Evolutionary conservation across 495 filamentous ascomycete genomes (phyloP), one percentile per base, ranked within the genome.

Genomic region (Hypoxylon trugodes): DNA sequence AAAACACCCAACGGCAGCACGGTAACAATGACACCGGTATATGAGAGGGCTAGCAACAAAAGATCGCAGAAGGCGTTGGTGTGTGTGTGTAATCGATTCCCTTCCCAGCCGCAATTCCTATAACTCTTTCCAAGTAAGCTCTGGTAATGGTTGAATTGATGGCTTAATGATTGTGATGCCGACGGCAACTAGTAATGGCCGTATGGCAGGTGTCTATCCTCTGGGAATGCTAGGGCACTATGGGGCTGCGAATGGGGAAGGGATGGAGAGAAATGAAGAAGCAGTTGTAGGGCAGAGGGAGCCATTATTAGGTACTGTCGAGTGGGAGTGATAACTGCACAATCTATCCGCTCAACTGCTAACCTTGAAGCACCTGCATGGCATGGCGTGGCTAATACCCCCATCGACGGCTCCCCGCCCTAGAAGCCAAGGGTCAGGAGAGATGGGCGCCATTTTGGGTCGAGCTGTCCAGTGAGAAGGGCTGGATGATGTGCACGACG

Each of bases 401-500:
- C 28, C 50, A 56, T 60, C 63, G 36, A 62, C 50, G 26, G 28
- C 69, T 53, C 61, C 69, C 69, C 68, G 56, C 65, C 49, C 59
- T 40, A 52, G 57, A 48, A 32, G 16, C 37, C 57, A 59, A 69
- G 66, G 66, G 45, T 61, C 33, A 59, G 41, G 24, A 61, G 52
- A 59, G 53, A 36, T 56, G 67, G 69, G 66, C 69, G 69, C 40
- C 63, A 68, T 70, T 67, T 65, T 43, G 50, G 60, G 53, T 37
- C 64, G 36, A 50, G 30, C 54, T 49, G 67, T 28, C 70, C 70
- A 72, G 60, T 72, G 54, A 68, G 61, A 51, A 66, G 45, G 58
- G 59, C 67, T 46, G 50, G 50, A 64, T 36, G 58, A 61, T 67
- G 70, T 70, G 70, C 70, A 70, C 67, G 48, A 66, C 58, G 67